Base-by-base conservation (phyloP, 2,329 filamentous ascomycete species). In the Stachybotrys chlorohalonatus region DNA sequence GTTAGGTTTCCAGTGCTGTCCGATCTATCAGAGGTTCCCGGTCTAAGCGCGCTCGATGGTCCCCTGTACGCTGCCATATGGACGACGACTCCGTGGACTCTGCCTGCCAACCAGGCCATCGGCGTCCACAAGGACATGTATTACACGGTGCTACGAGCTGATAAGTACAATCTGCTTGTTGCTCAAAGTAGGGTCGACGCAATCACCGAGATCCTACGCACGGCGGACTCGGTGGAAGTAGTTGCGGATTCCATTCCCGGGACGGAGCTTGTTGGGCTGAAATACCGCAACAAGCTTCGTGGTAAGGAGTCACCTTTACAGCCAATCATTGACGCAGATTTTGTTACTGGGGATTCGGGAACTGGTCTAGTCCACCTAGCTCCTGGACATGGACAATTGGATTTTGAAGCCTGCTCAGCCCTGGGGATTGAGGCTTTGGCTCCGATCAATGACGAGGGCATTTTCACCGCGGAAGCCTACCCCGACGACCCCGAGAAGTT, bases 21-120 rank as follows among this genome's bases (percentile, higher is more conserved):
- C 7, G 67, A 69, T 52, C 64, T 60, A 59, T 62, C 57, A 9
- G 58, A 59, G 5, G 60, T 71, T 2, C 64, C 70, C 0, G 68
- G 66, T 11, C 62, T 81, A 52, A 61, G 67, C 30, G 57, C 59
- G 4, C 67, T 81, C 24, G 60, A 70, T 6, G 76, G 77, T 5
- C 72, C 76, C 6, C 66, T 96, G 11, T 87, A 80, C 67, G 90
- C 88, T n/a, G 80, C 94, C n/a, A 89, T 97, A 52, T 99, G 94
- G 94, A 99, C 94, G 2, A 99, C 94, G 0, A 99, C 94, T 1
- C 94, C 94, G 0, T 99, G 94, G 94, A 99, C 94, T 0, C 75
- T 99, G 6, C 93, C 94, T 0, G 92, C 93, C 2, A 99, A 99
- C 68, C 84, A 84, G 66, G 92, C 90, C 0, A 91, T 99, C 67